Conservation (phyloP, 495 filamentous ascomycete genomes). For the Penicillium chermesinum region DNA sequence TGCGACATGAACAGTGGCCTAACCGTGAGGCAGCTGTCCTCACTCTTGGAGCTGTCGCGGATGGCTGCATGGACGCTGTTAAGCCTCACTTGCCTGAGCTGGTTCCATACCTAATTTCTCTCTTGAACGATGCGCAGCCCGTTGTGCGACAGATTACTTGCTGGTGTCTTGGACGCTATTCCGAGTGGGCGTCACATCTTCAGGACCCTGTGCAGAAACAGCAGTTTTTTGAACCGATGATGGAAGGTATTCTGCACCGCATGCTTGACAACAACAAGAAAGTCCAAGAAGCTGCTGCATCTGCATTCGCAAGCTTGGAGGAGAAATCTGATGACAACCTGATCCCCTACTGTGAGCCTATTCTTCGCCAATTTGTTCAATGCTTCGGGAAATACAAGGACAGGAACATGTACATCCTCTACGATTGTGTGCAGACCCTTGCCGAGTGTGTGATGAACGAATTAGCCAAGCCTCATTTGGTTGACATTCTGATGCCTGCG, state of each 20-base stretch:
- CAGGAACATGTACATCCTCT: constrained; percentile 96
- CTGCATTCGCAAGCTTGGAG: constrained; percentile 92
- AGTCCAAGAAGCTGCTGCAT: constrained; percentile 94
- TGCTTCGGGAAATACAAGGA: constrained; percentile 97
- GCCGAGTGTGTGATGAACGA: constrained; percentile 84
- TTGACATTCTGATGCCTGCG: constrained; percentile 88
- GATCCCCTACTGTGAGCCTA: constrained; percentile 80
- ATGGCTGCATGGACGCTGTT: constrained; percentile 88
- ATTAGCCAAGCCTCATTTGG: constrained; percentile 69
- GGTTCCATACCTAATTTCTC: constrained; percentile 81
- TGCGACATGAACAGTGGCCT: constrained; percentile 84
- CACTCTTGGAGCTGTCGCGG: constrained; percentile 89
- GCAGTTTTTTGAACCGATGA: constrained; percentile 88
- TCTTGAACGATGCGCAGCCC: constrained; percentile 79
- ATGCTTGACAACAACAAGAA: constrained; percentile 98
- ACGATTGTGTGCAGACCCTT: constrained; percentile 96
- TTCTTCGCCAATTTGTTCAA: constrained; percentile 83
- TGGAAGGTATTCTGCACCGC: constrained; percentile 89
- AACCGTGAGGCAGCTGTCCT: constrained; percentile 93
- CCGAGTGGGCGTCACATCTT: constrained; percentile 83
- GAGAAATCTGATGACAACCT: constrained; percentile 82
- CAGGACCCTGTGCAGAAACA: constrained; percentile 57
- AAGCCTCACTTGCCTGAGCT: constrained; percentile 87
- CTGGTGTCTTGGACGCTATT: constrained; percentile 94
- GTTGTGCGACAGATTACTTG: constrained; percentile 98